Percentiles rank a stretch among this genome's conserved stretches.
These are phyloP conservation scores for Penicillium sp. DNA, from an alignment of 2,329 filamentous ascomycete genomes.

Conservation along the genomic window DNA sequence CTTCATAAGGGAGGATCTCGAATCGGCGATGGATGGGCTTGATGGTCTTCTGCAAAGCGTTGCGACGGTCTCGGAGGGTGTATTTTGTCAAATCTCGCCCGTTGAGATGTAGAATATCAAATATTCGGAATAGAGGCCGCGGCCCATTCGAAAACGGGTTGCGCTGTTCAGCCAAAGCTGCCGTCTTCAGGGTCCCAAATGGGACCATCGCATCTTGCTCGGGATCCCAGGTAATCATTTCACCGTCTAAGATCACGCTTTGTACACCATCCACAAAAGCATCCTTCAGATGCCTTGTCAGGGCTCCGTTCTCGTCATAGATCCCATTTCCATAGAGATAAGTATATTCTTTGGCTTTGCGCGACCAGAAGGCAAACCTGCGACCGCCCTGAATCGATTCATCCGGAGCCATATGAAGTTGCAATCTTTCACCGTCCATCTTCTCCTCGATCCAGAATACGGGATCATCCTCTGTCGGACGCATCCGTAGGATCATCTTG, in stretches of 20 bases:
- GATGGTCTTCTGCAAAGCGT: constrained; percentile 71
- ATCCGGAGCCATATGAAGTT: constrained; percentile 86
- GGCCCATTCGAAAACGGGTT: constrained; percentile 67
- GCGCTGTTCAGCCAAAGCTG: constrained; percentile 75
- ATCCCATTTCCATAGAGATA: constrained; percentile 84
- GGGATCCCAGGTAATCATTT: constrained; percentile 99
- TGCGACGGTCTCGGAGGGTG: constrained; percentile 75
- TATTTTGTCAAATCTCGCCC: constrained; percentile 76
- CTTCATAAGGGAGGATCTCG: constrained; percentile 74
- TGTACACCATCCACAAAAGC: constrained; percentile 77
- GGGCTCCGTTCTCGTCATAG: constrained; percentile 69
- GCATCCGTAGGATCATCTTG: constrained; percentile 71
- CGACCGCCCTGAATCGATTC: constrained; percentile 65
- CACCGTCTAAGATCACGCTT: constrained; percentile 89
- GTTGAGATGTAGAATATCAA: constrained; percentile 90
- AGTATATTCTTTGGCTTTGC: constrained; percentile 94
- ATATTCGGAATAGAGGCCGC: constrained; percentile 78
- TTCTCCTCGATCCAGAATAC: constrained; percentile 99
- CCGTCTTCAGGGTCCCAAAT: constrained; percentile 92
- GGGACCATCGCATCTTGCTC: constrained; percentile 78
- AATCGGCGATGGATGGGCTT: constrained; percentile 70
- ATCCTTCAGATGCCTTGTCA: constrained; percentile 75
- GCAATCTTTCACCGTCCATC: constrained; percentile 94
- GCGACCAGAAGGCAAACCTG: constrained; percentile 85
- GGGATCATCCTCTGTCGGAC: constrained; percentile 66